phyloP scores from a whole-genome alignment of 768 basidiomycete species.

The Calocera cornea region DNA sequence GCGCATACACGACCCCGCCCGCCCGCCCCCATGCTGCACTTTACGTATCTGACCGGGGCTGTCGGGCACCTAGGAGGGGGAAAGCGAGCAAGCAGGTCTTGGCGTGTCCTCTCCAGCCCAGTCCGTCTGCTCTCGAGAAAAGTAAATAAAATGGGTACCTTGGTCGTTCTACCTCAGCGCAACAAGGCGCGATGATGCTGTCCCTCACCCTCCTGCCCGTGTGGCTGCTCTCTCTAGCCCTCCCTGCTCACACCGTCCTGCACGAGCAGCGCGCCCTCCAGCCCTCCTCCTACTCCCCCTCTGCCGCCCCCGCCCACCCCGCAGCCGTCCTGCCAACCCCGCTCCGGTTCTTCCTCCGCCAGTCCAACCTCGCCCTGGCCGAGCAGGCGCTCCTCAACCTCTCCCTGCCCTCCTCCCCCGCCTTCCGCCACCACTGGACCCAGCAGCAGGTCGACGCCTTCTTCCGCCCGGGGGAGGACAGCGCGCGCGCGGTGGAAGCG shows the following conservation, averaged over 20 bases:
- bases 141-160: background rate
- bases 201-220: no score
- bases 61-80: background rate
- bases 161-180: background rate
- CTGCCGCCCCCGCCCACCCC: background rate
- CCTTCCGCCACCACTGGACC: slow-evolving; percentile 28
- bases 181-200: background rate
- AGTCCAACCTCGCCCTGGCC: background rate
- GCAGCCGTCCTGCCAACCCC: background rate
- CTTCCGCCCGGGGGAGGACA: slow-evolving; percentile 31
- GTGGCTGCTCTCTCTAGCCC: background rate
- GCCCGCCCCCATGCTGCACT: background rate
- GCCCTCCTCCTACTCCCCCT: background rate
- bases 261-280: background rate
- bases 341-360: background rate
- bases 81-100: background rate
- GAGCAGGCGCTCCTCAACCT: background rate
- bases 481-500: slow-evolving; percentile 25
- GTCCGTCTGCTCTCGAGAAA: no score
- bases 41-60: background rate
- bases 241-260: background rate
- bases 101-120: background rate
- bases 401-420: slow-evolving; percentile 10
- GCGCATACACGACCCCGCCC: background rate
- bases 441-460: slow-evolving; percentile 23